phyloP scores from a whole-genome alignment of 2,329 filamentous ascomycete species.

The Chaetothyriales sp. region DNA sequence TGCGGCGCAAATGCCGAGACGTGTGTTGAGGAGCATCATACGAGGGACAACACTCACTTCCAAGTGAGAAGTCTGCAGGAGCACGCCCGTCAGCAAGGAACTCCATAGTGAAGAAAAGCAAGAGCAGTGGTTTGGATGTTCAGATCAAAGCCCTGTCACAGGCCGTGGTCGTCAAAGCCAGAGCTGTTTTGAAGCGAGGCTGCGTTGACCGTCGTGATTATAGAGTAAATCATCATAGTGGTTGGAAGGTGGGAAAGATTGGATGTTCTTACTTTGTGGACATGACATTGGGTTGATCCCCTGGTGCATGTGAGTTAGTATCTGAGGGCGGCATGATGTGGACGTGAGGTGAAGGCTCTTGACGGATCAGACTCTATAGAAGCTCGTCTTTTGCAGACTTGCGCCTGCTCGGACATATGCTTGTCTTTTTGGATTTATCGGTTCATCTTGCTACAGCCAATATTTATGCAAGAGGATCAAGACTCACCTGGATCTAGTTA shows the following conservation, averaged over 20 bases:
- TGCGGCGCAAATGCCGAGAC: not conserved
- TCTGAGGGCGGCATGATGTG: not conserved
- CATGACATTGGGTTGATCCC: not conserved
- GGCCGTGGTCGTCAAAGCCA: constrained; percentile 64
- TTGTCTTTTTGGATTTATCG: constrained; percentile 69
- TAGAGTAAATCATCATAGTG: constrained; percentile 53
- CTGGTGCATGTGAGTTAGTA: not conserved
- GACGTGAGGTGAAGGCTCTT: not conserved
- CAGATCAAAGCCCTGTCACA: constrained; percentile 54
- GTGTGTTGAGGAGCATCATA: not conserved
- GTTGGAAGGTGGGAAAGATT: constrained; percentile 5
- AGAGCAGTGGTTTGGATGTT: constrained; percentile 12
- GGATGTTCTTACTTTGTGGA: constrained; percentile 4
- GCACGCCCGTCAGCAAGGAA: constrained; percentile 2
- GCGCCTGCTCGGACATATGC: constrained; percentile 80
- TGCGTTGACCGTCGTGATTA: constrained; percentile 86
- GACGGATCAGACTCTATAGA: constrained; percentile 25
- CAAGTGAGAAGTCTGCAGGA: not conserved
- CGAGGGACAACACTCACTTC: not conserved
- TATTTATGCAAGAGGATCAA: not conserved
- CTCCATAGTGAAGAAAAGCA: not conserved
- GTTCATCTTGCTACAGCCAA: constrained; percentile 57
- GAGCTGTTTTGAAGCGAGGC: constrained; percentile 34
- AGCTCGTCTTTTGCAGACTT: constrained; percentile 36
- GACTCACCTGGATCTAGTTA: not conserved